Base-by-base conservation (phyloP, 2,329 filamentous ascomycete genomes). In the Neofusicoccum sp. region DNA sequence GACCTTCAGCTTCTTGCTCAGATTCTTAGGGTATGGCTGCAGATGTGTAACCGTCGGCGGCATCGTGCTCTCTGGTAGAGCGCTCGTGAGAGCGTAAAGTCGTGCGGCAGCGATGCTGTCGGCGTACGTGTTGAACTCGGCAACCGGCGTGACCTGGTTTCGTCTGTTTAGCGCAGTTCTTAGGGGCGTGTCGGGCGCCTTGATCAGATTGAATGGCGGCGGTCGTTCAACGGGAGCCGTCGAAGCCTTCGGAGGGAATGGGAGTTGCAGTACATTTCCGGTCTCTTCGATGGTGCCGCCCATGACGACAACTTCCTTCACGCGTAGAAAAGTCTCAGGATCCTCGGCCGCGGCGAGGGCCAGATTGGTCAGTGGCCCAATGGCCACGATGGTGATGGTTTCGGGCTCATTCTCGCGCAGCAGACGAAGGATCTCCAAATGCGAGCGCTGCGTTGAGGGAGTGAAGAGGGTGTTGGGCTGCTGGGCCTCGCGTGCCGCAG, bases 111-210 rank as follows among this genome's bases (percentile, higher is more conserved):
- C 79, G 57, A 80, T 69, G 49, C 75, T 74, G 64, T 99, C 96
- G 61, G 95, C 93, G 70, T 91, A 96, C 61, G 89, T 89, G 79
- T 99, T 99, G 84, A 99, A 99, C 74, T 99, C 95, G 64, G 90
- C 91, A 11, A 89, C 85, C 1, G 95, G 93, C 0, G 84, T 88
- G 65, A 87, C 83, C 79, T 82, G 74, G 63, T 77, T 77, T 49
- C 67, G 67, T 14, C 57, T 28, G 34, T 69, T 74, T 63, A 73
- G 74, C 62, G 44, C 47, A 58, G 65, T 64, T 56, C 70, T 65
- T 20, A 76, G 59, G 3, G 70, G 70, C 0, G 70, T 71, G 16
- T 72, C 63, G 8, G 73, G 71, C 65, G 76, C 69, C 61, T 77
- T 77, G 58, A 72, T 75, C 20, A 78, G 67, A 34, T 69, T 66